Base-by-base conservation (phyloP, 2,329 filamentous ascomycete species). In the Cercospora nicotianae region DNA sequence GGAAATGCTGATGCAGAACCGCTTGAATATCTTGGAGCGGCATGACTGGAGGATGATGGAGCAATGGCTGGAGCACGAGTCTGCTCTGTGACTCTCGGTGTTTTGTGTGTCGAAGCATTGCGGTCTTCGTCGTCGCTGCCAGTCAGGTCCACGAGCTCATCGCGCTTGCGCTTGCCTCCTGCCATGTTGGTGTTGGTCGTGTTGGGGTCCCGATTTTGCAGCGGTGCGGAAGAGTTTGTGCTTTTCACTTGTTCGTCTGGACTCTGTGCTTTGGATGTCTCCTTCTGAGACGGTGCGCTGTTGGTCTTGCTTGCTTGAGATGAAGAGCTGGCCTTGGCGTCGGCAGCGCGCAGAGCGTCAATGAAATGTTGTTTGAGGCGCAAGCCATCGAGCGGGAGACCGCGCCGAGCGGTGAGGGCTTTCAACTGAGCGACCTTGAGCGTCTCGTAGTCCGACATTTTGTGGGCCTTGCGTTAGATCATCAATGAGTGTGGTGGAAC, bases 81-180 rank as follows among this genome's bases (percentile, higher is more conserved):
- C 26, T 31, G 18, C 12, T 62, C 36, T 39, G 59, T 9, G 39
- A 60, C 12, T 48, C 58, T 36, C 30, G 58, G 51, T 42, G 31
- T 60, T 26, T 61, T 60, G 33, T 31, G 39, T 62, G 45, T 18
- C 20, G 36, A 63, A 26, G 65, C 61, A 39, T 69, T 42, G 12
- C 57, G 60, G 23, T 48, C 28, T 16, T 71, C 63, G 42, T 66
- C 65, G 45, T 73, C 70, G 42, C 67, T 71, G 51, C 67, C 64
- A 16, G 73, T 74, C 3, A 72, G 64, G 20, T 74, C 73, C 18
- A 72, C 63, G 18, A 16, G 12, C 48, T 74, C 71, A 20, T 70
- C 68, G 31, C 70, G 69, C 31, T 73, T 73, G 23, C 72, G 69
- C 60, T 74, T 74, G 33, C 20, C 33, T 55, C 48, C 48, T 55